These are phyloP conservation scores for Prunus campanulata DNA, from an alignment of 306 rosid species.

Conservation along the genomic window DNA sequence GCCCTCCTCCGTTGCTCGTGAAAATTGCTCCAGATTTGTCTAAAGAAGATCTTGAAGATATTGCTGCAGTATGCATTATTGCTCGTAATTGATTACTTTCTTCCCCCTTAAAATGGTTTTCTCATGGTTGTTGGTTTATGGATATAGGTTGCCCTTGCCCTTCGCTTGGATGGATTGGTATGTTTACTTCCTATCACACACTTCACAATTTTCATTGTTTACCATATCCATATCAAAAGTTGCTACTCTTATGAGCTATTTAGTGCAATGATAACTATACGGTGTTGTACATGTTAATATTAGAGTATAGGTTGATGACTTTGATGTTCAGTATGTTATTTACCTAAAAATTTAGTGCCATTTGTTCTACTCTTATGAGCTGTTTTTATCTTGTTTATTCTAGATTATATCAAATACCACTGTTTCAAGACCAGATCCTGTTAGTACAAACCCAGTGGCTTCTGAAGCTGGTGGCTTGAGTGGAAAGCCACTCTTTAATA, in stretches of 20 bases:
- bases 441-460: constrained; percentile 48
- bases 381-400: constrained; percentile 10
- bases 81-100: neutral
- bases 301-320: neutral
- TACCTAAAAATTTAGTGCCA: neutral
- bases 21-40: constrained; percentile 99
- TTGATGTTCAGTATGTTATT: neutral
- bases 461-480: constrained; percentile 91
- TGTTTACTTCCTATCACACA: constrained; percentile 20
- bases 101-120: constrained; percentile 11
- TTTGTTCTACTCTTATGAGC: neutral
- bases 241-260: neutral
- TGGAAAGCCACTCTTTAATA: constrained; percentile 89
- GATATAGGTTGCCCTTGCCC: constrained; percentile 78
- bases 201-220: constrained; percentile 8
- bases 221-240: neutral
- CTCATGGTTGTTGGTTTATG: constrained; percentile 33
- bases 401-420: constrained; percentile 94
- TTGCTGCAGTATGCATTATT: constrained; percentile 76
- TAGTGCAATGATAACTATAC: neutral
- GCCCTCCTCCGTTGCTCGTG: constrained; percentile 96
- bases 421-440: constrained; percentile 82
- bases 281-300: neutral
- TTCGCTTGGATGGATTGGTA: constrained; percentile 97
- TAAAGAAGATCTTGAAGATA: constrained; percentile 95